Evolutionary conservation across 768 basidiomycete genomes (phyloP), one percentile per base, ranked within the genome.

Genomic region (Amanita inopinata): DNA sequence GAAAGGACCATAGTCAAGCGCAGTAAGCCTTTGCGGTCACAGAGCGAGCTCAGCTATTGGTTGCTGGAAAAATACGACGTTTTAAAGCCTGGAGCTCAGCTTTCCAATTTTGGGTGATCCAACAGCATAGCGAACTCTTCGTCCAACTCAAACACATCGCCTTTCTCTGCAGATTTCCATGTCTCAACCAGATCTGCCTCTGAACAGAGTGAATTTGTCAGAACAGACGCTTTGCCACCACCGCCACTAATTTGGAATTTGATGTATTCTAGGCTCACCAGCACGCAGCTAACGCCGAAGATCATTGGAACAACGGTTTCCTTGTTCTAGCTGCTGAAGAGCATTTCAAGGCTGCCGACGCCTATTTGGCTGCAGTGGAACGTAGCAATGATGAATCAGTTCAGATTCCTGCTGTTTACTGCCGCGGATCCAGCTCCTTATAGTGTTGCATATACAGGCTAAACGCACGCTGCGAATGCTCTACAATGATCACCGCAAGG

Each of bases 241-340:
- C 41, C 17, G 5, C 20, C 22, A 2, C 49, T 22, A 42, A 42
- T 22, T 33, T 41, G 33, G 28, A 43, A 47, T 32, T 42, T 43
- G 43, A 28, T 19, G 43, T 36, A 20, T 37, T 32, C 38, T 17
- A 89, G 85, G 86, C 87, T 15, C 83, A 90, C 58, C 78, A 82
- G 52, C 84, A 88, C 61, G 82, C 82, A 40, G 78, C 80, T 11
- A 83, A 82, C 53, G 86, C 85, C 25, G 85, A 89, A 38, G 84
- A 88, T 46, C 76, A 73, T 53, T 55, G 72, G 33, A 68, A 66
- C 9, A 71, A 75, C 46, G 87, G 87, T 9, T 65, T 85, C 4
- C 70, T 86, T 40, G 73, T 86, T 15, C 74, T 76, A 25, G 83
- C 87, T 8, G 70, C 76, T 18, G 79, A 84, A 47, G 82, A 88